Conservation (phyloP, 768 basidiomycete genomes). For the Trametes cinnabarina region DNA sequence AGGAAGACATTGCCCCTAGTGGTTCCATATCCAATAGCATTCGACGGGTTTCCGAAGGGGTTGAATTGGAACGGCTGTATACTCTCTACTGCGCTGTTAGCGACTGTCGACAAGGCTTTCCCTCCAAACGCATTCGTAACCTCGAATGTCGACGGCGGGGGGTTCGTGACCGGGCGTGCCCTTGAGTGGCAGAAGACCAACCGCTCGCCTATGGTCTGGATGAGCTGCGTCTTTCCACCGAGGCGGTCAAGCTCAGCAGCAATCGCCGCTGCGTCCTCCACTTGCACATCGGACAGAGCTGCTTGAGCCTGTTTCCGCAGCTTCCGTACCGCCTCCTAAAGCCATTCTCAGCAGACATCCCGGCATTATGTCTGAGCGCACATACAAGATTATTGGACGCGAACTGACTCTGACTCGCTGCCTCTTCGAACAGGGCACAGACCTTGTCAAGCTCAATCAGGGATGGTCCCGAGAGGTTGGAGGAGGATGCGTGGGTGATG, state of each 20-base stretch:
- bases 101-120: constrained; percentile 47
- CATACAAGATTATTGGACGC: constrained; percentile 29
- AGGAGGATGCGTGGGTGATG: constrained; percentile 38
- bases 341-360: background rate
- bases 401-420: constrained; percentile 23
- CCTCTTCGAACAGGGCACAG: constrained; percentile 31
- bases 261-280: constrained; percentile 5
- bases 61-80: constrained; percentile 13
- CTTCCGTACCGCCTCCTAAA: constrained; percentile 30
- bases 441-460: constrained; percentile 36
- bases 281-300: constrained; percentile 22
- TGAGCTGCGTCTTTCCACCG: constrained; percentile 32
- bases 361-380: background rate
- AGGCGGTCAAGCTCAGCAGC: constrained; percentile 33
- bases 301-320: constrained; percentile 31
- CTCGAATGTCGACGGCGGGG: background rate
- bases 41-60: no score
- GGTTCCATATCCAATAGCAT: no score
- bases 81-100: constrained; percentile 28
- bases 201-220: constrained; percentile 16
- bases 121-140: constrained; percentile 8
- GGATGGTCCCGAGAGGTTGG: constrained; percentile 34
- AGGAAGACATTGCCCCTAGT: no score
- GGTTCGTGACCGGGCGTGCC: background rate
- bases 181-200: background rate